Evolutionary conservation across 176 grass and related monocot species (phyloP).

Genomic region (Pontederia paniculata): DNA sequence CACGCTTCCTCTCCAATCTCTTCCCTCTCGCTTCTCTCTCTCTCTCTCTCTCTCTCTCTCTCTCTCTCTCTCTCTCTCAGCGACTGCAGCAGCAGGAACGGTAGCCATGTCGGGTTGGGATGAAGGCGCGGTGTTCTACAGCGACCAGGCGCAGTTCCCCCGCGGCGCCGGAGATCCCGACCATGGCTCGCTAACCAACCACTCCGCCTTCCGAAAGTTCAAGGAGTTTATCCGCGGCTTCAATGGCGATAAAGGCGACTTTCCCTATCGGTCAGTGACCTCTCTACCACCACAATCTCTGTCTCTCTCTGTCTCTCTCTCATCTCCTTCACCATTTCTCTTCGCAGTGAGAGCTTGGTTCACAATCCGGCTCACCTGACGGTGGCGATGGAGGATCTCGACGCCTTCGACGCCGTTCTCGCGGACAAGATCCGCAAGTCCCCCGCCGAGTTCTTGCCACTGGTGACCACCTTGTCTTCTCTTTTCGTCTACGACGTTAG

Average conservation of each 20-base stretch:
- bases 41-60: neutral
- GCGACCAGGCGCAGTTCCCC: slow-evolving; percentile 93
- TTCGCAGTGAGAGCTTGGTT: slow-evolving; percentile 69
- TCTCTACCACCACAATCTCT: neutral
- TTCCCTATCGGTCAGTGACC: slow-evolving; percentile 82
- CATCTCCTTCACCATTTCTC: neutral
- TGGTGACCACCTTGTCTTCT: slow-evolving; percentile 26
- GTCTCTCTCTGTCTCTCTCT: neutral
- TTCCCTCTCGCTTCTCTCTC: neutral
- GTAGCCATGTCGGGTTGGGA: slow-evolving; percentile 87
- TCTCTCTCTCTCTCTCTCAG: neutral
- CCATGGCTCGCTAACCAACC: slow-evolving; percentile 40
- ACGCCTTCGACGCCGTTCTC: slow-evolving; percentile 82
- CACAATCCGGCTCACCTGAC: slow-evolving; percentile 78
- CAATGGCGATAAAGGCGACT: slow-evolving; percentile 63
- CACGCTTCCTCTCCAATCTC: neutral
- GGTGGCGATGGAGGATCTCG: slow-evolving; percentile 86
- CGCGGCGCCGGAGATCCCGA: slow-evolving; percentile 60
- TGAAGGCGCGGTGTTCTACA: slow-evolving; percentile 97
- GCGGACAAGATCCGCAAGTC: slow-evolving; percentile 81
- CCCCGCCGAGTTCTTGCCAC: slow-evolving; percentile 72
- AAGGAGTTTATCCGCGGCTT: slow-evolving; percentile 95
- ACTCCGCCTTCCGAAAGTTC: slow-evolving; percentile 93
- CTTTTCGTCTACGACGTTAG: neutral
- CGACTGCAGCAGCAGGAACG: neutral